Percentiles rank a stretch among this genome's conserved stretches.
Evolutionary conservation across 306 rosid genomes (phyloP).

Genomic region (Ormosia semicastrata): DNA sequence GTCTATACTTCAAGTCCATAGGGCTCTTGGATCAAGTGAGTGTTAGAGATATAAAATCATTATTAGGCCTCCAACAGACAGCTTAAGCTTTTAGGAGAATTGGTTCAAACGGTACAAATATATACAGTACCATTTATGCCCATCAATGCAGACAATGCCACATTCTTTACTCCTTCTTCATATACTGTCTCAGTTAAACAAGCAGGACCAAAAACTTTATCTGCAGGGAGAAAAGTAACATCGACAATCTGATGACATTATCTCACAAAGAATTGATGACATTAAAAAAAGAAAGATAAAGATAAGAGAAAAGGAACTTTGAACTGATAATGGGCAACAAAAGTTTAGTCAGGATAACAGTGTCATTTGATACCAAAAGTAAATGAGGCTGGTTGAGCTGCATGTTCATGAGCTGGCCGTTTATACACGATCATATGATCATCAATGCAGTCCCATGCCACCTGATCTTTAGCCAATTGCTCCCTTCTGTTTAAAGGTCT

Average conservation of each 20-base stretch:
- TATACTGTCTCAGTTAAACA: conserved; percentile 76
- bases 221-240: conserved; percentile 42
- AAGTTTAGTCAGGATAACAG: neutral
- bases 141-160: conserved; percentile 86
- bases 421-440: conserved; percentile 69
- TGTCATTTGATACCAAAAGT: conserved; percentile 65
- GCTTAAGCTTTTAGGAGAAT: neutral
- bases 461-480: conserved; percentile 85
- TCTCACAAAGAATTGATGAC: neutral
- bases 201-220: conserved; percentile 85
- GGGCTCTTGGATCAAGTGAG: neutral
- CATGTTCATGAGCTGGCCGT: conserved; percentile 68
- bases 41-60: neutral
- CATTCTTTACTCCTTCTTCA: conserved; percentile 95
- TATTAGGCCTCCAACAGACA: neutral
- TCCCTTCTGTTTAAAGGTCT: conserved; percentile 90
- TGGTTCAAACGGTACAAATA: neutral
- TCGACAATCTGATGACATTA: neutral
- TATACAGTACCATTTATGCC: conserved; percentile 85
- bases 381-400: conserved; percentile 65
- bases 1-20: neutral
- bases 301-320: neutral
- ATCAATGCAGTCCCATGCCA: conserved; percentile 93
- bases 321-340: neutral
- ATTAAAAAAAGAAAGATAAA: neutral